phyloP scores from a whole-genome alignment of 441 rosid genomes.

The Eutrema salsugineum region DNA sequence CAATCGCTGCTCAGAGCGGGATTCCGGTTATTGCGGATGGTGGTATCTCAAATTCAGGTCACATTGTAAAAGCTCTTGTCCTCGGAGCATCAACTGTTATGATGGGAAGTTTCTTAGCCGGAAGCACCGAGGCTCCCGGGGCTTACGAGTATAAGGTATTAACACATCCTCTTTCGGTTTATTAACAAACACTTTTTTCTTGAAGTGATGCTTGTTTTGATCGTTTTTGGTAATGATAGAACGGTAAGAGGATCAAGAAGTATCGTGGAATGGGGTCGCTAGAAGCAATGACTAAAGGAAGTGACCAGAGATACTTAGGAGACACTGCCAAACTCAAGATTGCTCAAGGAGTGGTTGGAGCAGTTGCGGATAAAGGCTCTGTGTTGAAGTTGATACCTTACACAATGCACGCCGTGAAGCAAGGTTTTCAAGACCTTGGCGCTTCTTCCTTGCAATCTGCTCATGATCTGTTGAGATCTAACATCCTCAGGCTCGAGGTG shows the following conservation, averaged over 20 bases:
- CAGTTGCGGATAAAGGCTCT: constrained; percentile 85
- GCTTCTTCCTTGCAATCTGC: constrained; percentile 67
- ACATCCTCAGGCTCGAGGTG: constrained; percentile 78
- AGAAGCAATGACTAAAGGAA: constrained; percentile 91
- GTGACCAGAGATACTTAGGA: constrained; percentile 83
- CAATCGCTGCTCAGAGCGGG: constrained; percentile 66
- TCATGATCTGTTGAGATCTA: constrained; percentile 63
- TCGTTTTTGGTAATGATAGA: constrained; percentile 33
- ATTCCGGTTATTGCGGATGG: constrained; percentile 93
- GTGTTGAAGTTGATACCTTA: constrained; percentile 70
- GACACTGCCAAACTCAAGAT: constrained; percentile 76
- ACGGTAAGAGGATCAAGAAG: constrained; percentile 56
- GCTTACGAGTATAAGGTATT: constrained; percentile 57
- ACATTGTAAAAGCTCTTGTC: constrained; percentile 72
- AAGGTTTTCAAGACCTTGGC: constrained; percentile 96
- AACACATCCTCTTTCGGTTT: constrained; percentile 1
- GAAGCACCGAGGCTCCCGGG: constrained; percentile 87
- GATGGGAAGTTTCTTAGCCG: constrained; percentile 96
- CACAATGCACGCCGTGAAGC: constrained; percentile 91
- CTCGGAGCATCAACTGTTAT: constrained; percentile 91
- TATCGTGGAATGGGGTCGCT: constrained; percentile 91
- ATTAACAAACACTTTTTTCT: neutral
- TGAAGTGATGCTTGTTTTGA: neutral
- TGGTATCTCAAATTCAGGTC: constrained; percentile 86
- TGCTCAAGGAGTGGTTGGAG: constrained; percentile 92